Evolutionary conservation across 1,139 yeast species (phyloP).

Genomic region (Kodamaea derodonti): DNA sequence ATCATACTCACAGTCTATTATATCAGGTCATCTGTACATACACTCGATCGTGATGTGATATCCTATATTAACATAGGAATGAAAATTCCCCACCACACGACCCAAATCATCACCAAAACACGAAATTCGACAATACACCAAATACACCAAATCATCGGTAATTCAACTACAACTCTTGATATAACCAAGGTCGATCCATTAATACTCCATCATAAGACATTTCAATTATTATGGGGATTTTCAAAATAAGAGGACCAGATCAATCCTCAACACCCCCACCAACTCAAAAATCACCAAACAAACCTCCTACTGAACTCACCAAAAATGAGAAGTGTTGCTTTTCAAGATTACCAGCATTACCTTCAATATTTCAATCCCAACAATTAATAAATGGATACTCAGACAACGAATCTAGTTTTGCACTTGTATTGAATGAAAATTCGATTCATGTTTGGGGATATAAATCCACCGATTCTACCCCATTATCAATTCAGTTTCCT

Average conservation of each 20-base stretch:
- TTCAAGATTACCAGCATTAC: constrained; percentile 56
- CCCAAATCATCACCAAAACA: too few relatives aligned
- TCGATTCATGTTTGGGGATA: constrained; percentile 70
- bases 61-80: too few relatives aligned
- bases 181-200: too few relatives aligned
- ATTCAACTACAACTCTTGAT: too few relatives aligned
- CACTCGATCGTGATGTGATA: too few relatives aligned
- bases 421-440: constrained; percentile 48
- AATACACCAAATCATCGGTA: too few relatives aligned
- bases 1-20: too few relatives aligned
- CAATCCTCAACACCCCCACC: background rate
- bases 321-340: constrained; percentile 59
- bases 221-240: constrained; percentile 1
- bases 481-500: constrained; percentile 53
- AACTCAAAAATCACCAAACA: background rate
- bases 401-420: constrained; percentile 52
- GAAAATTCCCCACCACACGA: too few relatives aligned
- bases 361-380: constrained; percentile 35
- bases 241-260: background rate
- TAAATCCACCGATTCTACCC: constrained; percentile 54
- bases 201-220: too few relatives aligned
- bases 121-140: too few relatives aligned
- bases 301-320: constrained; percentile 43
- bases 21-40: too few relatives aligned
- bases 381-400: constrained; percentile 43